These are phyloP conservation scores for Nicotiana noctiflora DNA, from an alignment of 257 asterid species.

Conservation along the genomic window DNA sequence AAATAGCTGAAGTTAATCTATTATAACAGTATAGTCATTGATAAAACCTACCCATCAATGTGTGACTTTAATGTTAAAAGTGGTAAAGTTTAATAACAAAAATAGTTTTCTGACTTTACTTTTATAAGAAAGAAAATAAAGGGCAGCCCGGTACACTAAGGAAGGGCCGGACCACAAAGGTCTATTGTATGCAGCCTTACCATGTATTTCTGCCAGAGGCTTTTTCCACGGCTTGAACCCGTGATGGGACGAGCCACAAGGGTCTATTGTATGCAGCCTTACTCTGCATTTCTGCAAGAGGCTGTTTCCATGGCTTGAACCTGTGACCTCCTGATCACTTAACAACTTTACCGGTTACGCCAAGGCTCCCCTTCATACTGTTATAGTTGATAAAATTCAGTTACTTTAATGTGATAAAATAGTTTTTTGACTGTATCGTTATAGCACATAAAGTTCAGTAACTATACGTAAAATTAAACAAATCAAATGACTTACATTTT, in stretches of 20 bases:
- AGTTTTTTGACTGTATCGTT: neutral
- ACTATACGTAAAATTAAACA: neutral
- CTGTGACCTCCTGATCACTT: no score
- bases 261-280: no score
- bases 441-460: neutral
- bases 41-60: neutral
- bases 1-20: neutral
- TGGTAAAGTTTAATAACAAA: neutral
- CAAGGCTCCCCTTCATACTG: neutral
- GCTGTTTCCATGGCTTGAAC: no score
- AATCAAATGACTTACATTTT: constrained; percentile 28
- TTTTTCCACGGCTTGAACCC: no score
- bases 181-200: no score
- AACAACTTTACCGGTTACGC: no score
- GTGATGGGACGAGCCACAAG: no score
- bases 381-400: neutral
- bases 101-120: neutral
- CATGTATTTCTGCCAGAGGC: no score
- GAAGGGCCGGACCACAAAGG: no score
- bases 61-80: neutral
- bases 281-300: no score
- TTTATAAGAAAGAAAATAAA: no score
- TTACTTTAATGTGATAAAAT: neutral
- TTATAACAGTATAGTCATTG: neutral
- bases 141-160: no score